Evolutionary conservation across 2,329 filamentous ascomycete genomes (phyloP).

Genomic region (Clonostachys rhizophaga): DNA sequence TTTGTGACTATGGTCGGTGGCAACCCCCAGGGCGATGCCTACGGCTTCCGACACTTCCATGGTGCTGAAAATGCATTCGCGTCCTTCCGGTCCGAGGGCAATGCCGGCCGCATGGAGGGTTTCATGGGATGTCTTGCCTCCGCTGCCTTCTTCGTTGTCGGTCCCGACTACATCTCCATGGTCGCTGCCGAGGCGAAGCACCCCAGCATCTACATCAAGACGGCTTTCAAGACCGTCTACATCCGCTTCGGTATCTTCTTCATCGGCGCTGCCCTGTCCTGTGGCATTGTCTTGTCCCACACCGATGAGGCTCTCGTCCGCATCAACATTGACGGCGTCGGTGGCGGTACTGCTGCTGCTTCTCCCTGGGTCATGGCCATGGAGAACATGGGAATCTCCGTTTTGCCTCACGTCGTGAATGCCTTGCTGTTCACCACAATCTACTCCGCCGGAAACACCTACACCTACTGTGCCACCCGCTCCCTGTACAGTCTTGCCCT

Average conservation of each 20-base stretch:
- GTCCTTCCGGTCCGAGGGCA: slow-evolving; percentile 51
- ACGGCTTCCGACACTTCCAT: slow-evolving; percentile 65
- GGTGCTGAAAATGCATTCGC: slow-evolving; percentile 49
- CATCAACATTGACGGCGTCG: slow-evolving; percentile 20
- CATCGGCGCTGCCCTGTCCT: slow-evolving; percentile 21
- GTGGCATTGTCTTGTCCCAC: slow-evolving; percentile 20
- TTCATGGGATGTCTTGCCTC: slow-evolving; percentile 55
- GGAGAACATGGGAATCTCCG: slow-evolving; percentile 44
- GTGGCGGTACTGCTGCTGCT: slow-evolving; percentile 35
- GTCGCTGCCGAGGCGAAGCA: slow-evolving; percentile 62
- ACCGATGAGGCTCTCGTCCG: slow-evolving; percentile 11
- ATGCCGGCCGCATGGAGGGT: slow-evolving; percentile 60
- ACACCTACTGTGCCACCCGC: slow-evolving; percentile 44
- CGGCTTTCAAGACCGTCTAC: slow-evolving; percentile 16
- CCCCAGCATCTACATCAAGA: slow-evolving; percentile 43
- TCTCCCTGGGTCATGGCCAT: slow-evolving; percentile 54
- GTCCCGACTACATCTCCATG: slow-evolving; percentile 56
- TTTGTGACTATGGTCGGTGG: slow-evolving; percentile 58
- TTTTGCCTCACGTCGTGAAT: slow-evolving; percentile 54
- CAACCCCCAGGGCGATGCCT: slow-evolving; percentile 47
- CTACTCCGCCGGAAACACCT: slow-evolving; percentile 43
- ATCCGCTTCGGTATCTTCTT: slow-evolving; percentile 20
- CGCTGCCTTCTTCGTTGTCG: slow-evolving; percentile 42
- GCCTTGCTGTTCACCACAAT: slow-evolving; percentile 39
- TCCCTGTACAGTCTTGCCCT: slow-evolving; percentile 45